Base-by-base conservation (phyloP, 1,284 basidiomycete genomes). In the Coriolopsis trogii region DNA sequence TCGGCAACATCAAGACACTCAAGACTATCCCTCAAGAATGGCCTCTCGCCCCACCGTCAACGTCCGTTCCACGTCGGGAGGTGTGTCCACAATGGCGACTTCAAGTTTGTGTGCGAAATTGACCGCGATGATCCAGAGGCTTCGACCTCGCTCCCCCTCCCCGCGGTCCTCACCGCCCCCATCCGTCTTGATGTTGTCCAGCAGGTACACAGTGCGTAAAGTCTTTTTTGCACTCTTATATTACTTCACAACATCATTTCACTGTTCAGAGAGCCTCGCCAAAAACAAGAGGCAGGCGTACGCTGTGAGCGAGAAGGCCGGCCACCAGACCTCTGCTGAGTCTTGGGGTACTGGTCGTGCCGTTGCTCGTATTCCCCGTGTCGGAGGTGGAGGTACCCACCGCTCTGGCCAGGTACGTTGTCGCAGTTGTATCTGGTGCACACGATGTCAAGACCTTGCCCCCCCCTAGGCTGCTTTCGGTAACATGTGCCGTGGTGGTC, bases 281-380 rank as follows among this genome's bases (percentile, higher is more conserved):
- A 98, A 98, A 88, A 98, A 98, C 89, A 93, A 87, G 80, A 87
- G 95, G 66, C 96, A 99, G 81, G 87, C 96, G 42, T 98, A 99
- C 79, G 82, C 95, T 68, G 97, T 99, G 69, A 91, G 89, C 73
- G 90, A 91, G 79, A 97, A 98, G 79, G 97, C 97, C 62, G 97
- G 97, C 69, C 94, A 98, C 82, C 96, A 99, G 79, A 99, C 97
- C 67, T 93, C 89, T 61, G 96, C 96, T 62, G 94, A 96, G 76
- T 99, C 97, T 46, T 99, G 96, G 96, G 96, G 96, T 80, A 99
- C 96, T 65, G 96, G 96, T 90, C 95, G 97, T 80, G 97, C 97
- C 67, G 96, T 99, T 63, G 97, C 96, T 42, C 96, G 96, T 96
- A 99, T 99, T 73, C 97, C 97, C 76, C 96, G 97, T 93, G 96